These are phyloP conservation scores for Panellus pusillus DNA, from an alignment of 768 basidiomycete genomes.

Conservation along the genomic window DNA sequence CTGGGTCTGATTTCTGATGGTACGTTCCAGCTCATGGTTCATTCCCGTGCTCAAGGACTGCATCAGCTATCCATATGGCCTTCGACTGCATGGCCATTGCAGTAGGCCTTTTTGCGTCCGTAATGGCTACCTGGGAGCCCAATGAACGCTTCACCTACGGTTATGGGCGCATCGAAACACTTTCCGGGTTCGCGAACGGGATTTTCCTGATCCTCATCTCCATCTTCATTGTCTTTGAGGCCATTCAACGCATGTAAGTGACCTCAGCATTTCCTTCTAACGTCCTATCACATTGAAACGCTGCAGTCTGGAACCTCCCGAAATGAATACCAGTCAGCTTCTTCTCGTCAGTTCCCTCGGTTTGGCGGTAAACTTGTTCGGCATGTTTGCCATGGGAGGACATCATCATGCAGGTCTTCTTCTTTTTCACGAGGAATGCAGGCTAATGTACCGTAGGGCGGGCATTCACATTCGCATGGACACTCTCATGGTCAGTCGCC, in stretches of 20 bases:
- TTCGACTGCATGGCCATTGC: slow-evolving; percentile 98
- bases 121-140: slow-evolving; percentile 98
- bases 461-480: slow-evolving; percentile 21
- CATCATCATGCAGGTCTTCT: slow-evolving; percentile 61
- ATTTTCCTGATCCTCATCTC: slow-evolving; percentile 93
- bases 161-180: slow-evolving; percentile 93
- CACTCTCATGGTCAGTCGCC: slow-evolving; percentile 53
- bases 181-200: slow-evolving; percentile 98
- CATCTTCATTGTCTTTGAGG: slow-evolving; percentile 98
- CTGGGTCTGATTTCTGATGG: slow-evolving; percentile 96
- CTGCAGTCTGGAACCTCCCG: slow-evolving; percentile 83
- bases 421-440: not conserved
- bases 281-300: not conserved
- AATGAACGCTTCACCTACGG: slow-evolving; percentile 96
- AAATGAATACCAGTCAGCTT: slow-evolving; percentile 95
- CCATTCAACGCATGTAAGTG: slow-evolving; percentile 86
- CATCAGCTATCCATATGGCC: slow-evolving; percentile 95
- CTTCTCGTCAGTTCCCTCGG: slow-evolving; percentile 88
- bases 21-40: slow-evolving; percentile 35
- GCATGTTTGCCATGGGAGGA: slow-evolving; percentile 98
- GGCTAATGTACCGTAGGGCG: slow-evolving; percentile 28
- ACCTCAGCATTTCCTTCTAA: not conserved
- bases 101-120: slow-evolving; percentile 91
- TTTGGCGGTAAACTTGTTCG: slow-evolving; percentile 91
- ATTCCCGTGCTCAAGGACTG: not conserved